phyloP scores from a whole-genome alignment of 306 rosid genomes.

The apple (Malus domestica) region ASM211411v1 NC_041790.1:26083501-26084000 shows the following conservation, averaged over 20 bases:
- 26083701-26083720: not conserved
- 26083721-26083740: too few relatives aligned
- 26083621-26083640: too few relatives aligned
- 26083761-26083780: not conserved
- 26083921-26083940: too few relatives aligned
- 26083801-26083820: conserved; percentile 11
- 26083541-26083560: too few relatives aligned
- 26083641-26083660: not conserved
- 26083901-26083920: too few relatives aligned
- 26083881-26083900: too few relatives aligned
- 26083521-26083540: too few relatives aligned
- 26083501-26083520: too few relatives aligned
- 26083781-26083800: not conserved
- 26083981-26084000: too few relatives aligned
- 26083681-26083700: not conserved
- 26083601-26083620: not conserved
- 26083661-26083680: not conserved
- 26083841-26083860: not conserved
- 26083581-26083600: not conserved
- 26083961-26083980: too few relatives aligned
- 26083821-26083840: not conserved
- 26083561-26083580: too few relatives aligned
- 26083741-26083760: not conserved
- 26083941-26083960: too few relatives aligned
- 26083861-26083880: not conserved